These are phyloP conservation scores for Cladosporium halotolerans DNA, from an alignment of 2,329 filamentous ascomycete species.

Conservation along the genomic window DNA sequence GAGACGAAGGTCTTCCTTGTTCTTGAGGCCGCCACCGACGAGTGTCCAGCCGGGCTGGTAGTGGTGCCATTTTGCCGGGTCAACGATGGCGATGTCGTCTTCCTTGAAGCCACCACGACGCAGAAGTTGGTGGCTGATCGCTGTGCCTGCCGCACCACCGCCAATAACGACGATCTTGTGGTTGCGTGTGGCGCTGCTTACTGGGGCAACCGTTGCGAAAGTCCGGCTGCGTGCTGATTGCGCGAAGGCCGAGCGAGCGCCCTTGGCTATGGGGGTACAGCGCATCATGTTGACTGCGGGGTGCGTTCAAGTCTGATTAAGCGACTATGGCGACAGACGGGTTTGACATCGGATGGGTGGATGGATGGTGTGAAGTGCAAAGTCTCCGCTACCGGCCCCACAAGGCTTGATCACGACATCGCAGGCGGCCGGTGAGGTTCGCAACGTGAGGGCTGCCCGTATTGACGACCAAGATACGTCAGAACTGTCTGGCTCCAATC, in stretches of 20 bases:
- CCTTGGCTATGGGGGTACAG: background rate
- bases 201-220: constrained; percentile 5
- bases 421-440: too few relatives aligned
- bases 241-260: background rate
- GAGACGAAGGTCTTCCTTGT: constrained; percentile 51
- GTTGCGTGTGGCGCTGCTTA: constrained; percentile 29
- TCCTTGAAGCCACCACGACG: constrained; percentile 49
- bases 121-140: constrained; percentile 62
- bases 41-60: constrained; percentile 67
- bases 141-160: constrained; percentile 59
- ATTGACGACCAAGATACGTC: too few relatives aligned
- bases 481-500: too few relatives aligned
- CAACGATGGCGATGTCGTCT: constrained; percentile 59
- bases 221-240: background rate
- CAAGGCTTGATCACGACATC: too few relatives aligned
- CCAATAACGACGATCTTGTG: constrained; percentile 64
- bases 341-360: too few relatives aligned
- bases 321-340: too few relatives aligned
- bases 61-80: constrained; percentile 58
- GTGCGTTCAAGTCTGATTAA: too few relatives aligned
- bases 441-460: too few relatives aligned
- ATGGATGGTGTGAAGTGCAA: too few relatives aligned
- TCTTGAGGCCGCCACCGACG: constrained; percentile 60
- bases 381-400: too few relatives aligned
- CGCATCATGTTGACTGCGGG: background rate